phyloP scores from a whole-genome alignment of 2,329 filamentous ascomycete species.

The Boeremia exigua region DNA sequence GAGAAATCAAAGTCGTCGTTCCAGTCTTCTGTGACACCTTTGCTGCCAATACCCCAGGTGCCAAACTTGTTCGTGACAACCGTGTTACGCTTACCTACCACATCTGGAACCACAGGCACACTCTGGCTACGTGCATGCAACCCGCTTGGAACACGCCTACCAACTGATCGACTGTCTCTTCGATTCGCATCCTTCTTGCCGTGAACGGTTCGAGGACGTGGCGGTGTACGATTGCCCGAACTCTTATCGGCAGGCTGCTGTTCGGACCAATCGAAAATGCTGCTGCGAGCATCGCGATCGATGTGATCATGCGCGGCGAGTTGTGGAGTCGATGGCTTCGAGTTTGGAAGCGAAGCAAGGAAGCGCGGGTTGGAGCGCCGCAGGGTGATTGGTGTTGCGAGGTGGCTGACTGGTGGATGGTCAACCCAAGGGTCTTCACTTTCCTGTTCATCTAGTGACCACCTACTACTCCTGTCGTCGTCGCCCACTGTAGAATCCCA shows the following conservation, averaged over 20 bases:
- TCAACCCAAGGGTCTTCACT: slow-evolving; percentile 49
- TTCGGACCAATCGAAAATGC: slow-evolving; percentile 81
- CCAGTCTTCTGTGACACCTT: slow-evolving; percentile 85
- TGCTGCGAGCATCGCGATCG: slow-evolving; percentile 62
- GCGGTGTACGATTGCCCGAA: slow-evolving; percentile 63
- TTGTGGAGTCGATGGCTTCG: slow-evolving; percentile 48
- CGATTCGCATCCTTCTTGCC: slow-evolving; percentile 75
- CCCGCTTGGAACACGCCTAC: slow-evolving; percentile 71
- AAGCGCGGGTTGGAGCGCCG: slow-evolving; percentile 42
- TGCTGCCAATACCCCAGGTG: slow-evolving; percentile 81
- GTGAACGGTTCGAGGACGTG: slow-evolving; percentile 75
- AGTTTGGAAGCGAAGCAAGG: slow-evolving; percentile 39
- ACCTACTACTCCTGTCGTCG: slow-evolving; percentile 49
- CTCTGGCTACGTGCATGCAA: slow-evolving; percentile 81
- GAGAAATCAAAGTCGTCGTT: slow-evolving; percentile 87
- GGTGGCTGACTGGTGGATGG: slow-evolving; percentile 41
- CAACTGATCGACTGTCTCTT: slow-evolving; percentile 71
- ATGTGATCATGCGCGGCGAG: slow-evolving; percentile 44
- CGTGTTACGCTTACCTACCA: slow-evolving; percentile 58
- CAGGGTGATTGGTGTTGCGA: slow-evolving; percentile 39
- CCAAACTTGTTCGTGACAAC: slow-evolving; percentile 73
- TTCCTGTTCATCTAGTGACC: slow-evolving; percentile 51
- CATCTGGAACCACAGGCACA: slow-evolving; percentile 73
- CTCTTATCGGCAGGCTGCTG: slow-evolving; percentile 66
- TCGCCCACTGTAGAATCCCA: slow-evolving; percentile 49